These are phyloP conservation scores for Leccinum incarnatum DNA, from an alignment of 768 basidiomycete species.

Conservation along the genomic window DNA sequence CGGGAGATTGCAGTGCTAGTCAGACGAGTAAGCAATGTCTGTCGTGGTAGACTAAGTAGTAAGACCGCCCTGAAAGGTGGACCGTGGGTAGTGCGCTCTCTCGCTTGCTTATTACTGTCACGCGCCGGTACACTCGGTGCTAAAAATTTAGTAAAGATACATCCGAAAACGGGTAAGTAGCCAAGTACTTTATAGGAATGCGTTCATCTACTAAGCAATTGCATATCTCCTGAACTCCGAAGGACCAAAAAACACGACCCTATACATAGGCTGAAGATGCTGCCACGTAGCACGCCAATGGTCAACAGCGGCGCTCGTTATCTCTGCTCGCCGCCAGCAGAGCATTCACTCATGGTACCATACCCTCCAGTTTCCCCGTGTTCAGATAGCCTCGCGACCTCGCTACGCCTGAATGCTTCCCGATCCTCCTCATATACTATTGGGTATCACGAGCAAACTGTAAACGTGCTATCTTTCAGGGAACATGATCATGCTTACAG, in stretches of 20 bases:
- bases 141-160: too few species aligned
- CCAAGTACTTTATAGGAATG: too few species aligned
- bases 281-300: not conserved
- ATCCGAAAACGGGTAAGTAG: too few species aligned
- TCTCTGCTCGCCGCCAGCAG: not conserved
- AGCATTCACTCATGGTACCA: not conserved
- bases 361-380: not conserved
- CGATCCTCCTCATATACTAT: not conserved
- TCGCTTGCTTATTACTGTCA: too few species aligned
- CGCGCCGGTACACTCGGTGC: too few species aligned
- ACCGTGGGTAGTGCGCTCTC: not conserved
- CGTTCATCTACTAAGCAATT: too few species aligned
- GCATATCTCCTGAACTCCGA: too few species aligned
- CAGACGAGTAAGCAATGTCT: not conserved
- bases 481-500: constrained; percentile 6
- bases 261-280: too few species aligned
- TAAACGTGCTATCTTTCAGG: not conserved
- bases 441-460: too few species aligned
- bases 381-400: not conserved
- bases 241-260: too few species aligned
- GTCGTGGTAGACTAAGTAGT: not conserved
- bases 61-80: not conserved
- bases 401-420: not conserved
- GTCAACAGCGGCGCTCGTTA: not conserved
- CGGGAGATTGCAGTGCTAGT: not conserved